These are phyloP conservation scores for Lasiosphaeria ovina DNA, from an alignment of 495 filamentous ascomycete species.

Conservation along the genomic window DNA sequence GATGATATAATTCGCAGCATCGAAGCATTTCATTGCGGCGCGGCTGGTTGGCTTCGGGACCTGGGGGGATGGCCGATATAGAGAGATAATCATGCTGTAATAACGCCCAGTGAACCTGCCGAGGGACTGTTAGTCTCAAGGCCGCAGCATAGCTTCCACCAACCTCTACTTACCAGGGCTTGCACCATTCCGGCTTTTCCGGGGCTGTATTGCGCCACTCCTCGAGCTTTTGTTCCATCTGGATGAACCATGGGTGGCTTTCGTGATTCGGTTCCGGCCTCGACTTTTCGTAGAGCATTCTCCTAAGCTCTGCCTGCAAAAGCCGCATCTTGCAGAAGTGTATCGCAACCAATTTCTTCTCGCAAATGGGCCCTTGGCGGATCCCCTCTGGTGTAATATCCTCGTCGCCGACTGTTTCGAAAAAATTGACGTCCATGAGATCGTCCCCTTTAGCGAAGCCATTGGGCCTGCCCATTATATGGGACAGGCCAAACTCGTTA, in stretches of 20 bases:
- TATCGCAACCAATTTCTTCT: conserved; percentile 81
- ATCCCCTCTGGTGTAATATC: conserved; percentile 81
- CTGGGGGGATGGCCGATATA: conserved; percentile 86
- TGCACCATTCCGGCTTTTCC: conserved; percentile 47
- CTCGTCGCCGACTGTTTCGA: conserved; percentile 72
- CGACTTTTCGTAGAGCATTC: conserved; percentile 79
- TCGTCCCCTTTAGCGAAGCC: conserved; percentile 76
- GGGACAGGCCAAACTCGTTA: conserved; percentile 84
- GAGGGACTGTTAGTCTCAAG: conserved; percentile 5
- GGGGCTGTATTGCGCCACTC: conserved; percentile 60
- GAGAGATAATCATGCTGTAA: conserved; percentile 79
- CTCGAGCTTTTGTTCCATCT: conserved; percentile 74
- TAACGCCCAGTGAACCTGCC: conserved; percentile 71
- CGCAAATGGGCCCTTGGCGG: conserved; percentile 59
- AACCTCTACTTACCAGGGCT: conserved; percentile 46
- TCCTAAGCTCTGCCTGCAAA: conserved; percentile 80
- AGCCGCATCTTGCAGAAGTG: conserved; percentile 92
- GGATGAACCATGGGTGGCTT: conserved; percentile 76
- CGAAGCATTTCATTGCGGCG: conserved; percentile 75
- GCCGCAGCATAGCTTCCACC: too few relatives aligned
- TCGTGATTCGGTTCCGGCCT: conserved; percentile 68
- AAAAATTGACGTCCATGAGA: conserved; percentile 78
- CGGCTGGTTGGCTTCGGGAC: conserved; percentile 74
- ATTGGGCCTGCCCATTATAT: conserved; percentile 80
- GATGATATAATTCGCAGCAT: conserved; percentile 78